A percentile compares a stretch with the other conserved stretches of the same genome.
These are phyloP conservation scores for Tricholoma terreum DNA, from an alignment of 768 basidiomycete species.

Conservation along the genomic window DNA sequence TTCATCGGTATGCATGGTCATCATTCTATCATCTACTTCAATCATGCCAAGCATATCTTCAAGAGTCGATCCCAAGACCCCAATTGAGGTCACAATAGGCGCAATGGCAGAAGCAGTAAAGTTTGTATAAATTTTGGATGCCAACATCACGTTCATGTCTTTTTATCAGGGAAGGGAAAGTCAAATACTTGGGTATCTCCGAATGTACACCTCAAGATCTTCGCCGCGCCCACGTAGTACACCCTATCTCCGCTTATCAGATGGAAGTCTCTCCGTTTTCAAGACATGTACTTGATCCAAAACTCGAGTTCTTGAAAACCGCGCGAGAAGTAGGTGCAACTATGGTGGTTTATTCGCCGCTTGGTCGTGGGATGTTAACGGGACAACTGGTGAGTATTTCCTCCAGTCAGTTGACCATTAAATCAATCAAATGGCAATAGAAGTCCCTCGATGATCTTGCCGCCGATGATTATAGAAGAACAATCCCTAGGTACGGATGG, in stretches of 20 bases:
- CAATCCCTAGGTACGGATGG: constrained; percentile 29
- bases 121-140: constrained; percentile 22
- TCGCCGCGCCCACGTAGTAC: constrained; percentile 45
- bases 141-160: not conserved
- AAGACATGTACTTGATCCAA: constrained; percentile 40
- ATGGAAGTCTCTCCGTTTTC: constrained; percentile 43
- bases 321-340: constrained; percentile 43
- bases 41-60: not conserved
- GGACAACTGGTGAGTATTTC: constrained; percentile 35
- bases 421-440: constrained; percentile 14
- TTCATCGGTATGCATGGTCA: constrained; percentile 30
- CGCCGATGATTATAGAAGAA: constrained; percentile 32
- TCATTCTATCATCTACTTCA: not conserved
- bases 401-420: not conserved
- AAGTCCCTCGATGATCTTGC: constrained; percentile 40
- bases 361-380: constrained; percentile 48
- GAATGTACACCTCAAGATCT: constrained; percentile 45
- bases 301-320: constrained; percentile 35
- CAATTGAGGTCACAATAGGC: constrained; percentile 32
- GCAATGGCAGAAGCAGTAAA: constrained; percentile 36
- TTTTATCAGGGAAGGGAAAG: constrained; percentile 34
- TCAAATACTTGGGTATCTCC: constrained; percentile 51
- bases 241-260: constrained; percentile 44
- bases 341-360: constrained; percentile 46
- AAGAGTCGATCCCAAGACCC: constrained; percentile 21